These are phyloP conservation scores for Elaeis oleifera DNA, from an alignment of 202 grass and related monocot species.

Conservation along the genomic window DNA sequence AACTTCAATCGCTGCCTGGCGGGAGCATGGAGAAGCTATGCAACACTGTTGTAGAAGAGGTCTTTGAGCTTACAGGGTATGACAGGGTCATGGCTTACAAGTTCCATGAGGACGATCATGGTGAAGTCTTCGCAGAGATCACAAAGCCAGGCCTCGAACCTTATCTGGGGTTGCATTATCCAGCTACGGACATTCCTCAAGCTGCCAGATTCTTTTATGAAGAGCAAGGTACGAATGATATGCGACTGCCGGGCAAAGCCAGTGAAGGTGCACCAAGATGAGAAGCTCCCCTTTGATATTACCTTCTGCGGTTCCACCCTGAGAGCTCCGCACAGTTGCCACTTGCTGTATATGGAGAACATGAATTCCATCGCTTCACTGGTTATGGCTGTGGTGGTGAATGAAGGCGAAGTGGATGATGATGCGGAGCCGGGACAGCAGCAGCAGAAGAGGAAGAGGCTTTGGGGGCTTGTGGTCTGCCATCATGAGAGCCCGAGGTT, in stretches of 20 bases:
- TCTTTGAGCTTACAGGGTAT: constrained; percentile 94
- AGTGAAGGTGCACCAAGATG: constrained; percentile 58
- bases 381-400: constrained; percentile 81
- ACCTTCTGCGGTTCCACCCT: constrained; percentile 82
- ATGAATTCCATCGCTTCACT: constrained; percentile 97
- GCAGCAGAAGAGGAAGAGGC: constrained; percentile 57
- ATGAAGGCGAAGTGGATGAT: constrained; percentile 58
- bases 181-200: constrained; percentile 91
- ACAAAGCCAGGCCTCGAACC: constrained; percentile 85
- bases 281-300: constrained; percentile 55
- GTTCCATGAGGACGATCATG: constrained; percentile 96
- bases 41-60: constrained; percentile 63
- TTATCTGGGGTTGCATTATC: constrained; percentile 86
- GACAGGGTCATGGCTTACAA: constrained; percentile 94
- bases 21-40: constrained; percentile 65
- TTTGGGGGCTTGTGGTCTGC: constrained; percentile 92
- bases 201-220: constrained; percentile 95
- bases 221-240: constrained; percentile 93
- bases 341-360: constrained; percentile 96
- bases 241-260: constrained; percentile 78
- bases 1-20: constrained; percentile 76
- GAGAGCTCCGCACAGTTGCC: constrained; percentile 80
- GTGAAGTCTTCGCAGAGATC: constrained; percentile 73
- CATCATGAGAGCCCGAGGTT: constrained; percentile 87
- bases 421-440: constrained; percentile 27